Base-by-base conservation (phyloP, 805 yeast genomes). In the Yarrowia alimentaria region DNA sequence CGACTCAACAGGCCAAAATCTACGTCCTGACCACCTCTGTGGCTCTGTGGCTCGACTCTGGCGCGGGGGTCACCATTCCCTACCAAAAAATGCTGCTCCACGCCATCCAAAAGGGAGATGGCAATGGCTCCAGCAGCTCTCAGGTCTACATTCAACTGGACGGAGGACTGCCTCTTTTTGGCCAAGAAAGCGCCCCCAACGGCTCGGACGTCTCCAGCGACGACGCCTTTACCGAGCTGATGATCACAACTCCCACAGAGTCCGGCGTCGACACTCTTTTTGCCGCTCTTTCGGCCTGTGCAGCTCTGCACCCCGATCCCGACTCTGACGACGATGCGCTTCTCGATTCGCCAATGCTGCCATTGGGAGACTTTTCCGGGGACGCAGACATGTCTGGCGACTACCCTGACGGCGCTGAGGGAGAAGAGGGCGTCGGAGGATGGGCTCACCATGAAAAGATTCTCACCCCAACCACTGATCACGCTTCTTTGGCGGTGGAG, bases 11-110 rank as follows among this genome's bases (percentile, higher is more conserved):
- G 13, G 54, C 52, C 11, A 53, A 45, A 18, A 24, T 61, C 4
- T 60, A 59, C 55, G 54, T 66, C 18, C 53, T 64, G 3, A 58
- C 64, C 8, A 54, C 61, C 22, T 61, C 58, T 7, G 32, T 65
- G 20, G 42, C 54, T 13, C 17, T 63, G 17, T 63, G 68, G 67
- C 7, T 51, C 14, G 37, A 56, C 5, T 52, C 16, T 3, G 17
- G 19, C 10, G 31, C 18, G 5, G 67, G 66, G 5, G 13, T 54
- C 14, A 20, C 53, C 8, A 52, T 64, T 11, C 54, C 56, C n/a
- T 60, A 60, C 33, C 57, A 37, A 7, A 54, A 54, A 20, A 53
- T 63, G 6, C 48, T 56, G 12, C 54, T 62, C n/a, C 64, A 63
- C 45, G 67, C 64, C 6, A 54, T 57, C 5, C 56, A 58, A n/a